phyloP scores from a whole-genome alignment of 768 basidiomycete genomes.

The Pholiota molesta region DNA sequence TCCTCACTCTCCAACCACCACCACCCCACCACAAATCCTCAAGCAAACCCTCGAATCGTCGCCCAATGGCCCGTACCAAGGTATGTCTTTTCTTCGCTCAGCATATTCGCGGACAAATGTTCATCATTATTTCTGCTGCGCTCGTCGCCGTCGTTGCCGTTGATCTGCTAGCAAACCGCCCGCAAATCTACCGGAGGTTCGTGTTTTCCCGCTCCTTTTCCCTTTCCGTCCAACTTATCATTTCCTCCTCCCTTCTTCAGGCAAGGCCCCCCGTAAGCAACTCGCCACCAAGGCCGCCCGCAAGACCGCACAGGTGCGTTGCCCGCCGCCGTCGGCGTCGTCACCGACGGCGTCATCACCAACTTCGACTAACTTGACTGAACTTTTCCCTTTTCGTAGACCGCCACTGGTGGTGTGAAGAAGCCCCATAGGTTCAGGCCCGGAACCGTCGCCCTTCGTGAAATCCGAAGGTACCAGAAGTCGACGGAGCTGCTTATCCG shows the following conservation, averaged over 20 bases:
- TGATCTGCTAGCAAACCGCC: constrained; percentile 82
- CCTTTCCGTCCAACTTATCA: constrained; percentile 7
- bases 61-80: constrained; percentile 87
- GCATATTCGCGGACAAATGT: constrained; percentile 15
- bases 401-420: constrained; percentile 97
- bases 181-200: constrained; percentile 98
- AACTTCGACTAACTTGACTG: constrained; percentile 11
- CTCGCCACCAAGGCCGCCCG: constrained; percentile 95
- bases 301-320: constrained; percentile 77
- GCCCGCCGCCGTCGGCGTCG: constrained; percentile 25
- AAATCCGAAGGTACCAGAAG: constrained; percentile 98
- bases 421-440: constrained; percentile 98
- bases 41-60: not conserved
- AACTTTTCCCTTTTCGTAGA: constrained; percentile 35
- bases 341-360: constrained; percentile 22
- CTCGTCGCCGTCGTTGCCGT: constrained; percentile 33
- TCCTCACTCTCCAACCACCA: constrained; percentile 38
- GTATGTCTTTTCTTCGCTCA: constrained; percentile 38
- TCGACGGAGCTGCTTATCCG: constrained; percentile 98
- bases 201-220: constrained; percentile 27
- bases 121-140: constrained; percentile 4
- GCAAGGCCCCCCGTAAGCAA: constrained; percentile 92
- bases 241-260: constrained; percentile 38
- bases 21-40: constrained; percentile 23
- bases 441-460: constrained; percentile 98